A percentile compares a stretch with the other conserved stretches of the same genome.
Conservation (phyloP, 1,284 basidiomycete genomes). For the Rhodotorula glutinis region DNA sequence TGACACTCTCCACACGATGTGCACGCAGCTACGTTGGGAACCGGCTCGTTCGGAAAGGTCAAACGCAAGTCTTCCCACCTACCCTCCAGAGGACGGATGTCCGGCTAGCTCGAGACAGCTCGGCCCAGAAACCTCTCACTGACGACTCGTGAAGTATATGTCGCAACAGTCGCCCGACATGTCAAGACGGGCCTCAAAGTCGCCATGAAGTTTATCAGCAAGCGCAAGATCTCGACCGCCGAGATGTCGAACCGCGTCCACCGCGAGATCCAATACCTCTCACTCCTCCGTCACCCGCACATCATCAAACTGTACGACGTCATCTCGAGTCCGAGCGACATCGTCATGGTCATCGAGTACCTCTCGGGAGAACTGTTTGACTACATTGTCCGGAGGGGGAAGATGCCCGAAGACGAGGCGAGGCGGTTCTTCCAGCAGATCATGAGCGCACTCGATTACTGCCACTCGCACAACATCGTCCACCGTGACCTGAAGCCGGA, state of each 20-base stretch:
- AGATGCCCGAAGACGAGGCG: constrained; percentile 79
- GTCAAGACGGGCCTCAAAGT: constrained; percentile 92
- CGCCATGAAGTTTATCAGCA: constrained; percentile 96
- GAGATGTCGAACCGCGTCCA: constrained; percentile 89
- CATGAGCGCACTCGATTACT: constrained; percentile 92
- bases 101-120: too few species aligned
- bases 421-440: constrained; percentile 94
- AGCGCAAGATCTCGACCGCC: constrained; percentile 85
- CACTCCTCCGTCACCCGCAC: constrained; percentile 83
- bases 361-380: constrained; percentile 86
- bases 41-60: constrained; percentile 94
- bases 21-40: constrained; percentile 52
- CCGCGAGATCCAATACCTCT: constrained; percentile 93
- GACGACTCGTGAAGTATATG: not conserved
- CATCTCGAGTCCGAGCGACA: constrained; percentile 85
- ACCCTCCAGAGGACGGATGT: not conserved
- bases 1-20: too few species aligned
- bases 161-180: constrained; percentile 75
- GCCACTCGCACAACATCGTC: constrained; percentile 88
- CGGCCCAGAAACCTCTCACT: too few species aligned
- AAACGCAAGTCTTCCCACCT: constrained; percentile 67
- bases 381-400: constrained; percentile 83
- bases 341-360: constrained; percentile 87
- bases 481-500: constrained; percentile 95
- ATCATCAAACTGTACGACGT: constrained; percentile 99